These are phyloP conservation scores for Hysterium pulicare DNA, from an alignment of 2,329 filamentous ascomycete species.

Conservation along the genomic window DNA sequence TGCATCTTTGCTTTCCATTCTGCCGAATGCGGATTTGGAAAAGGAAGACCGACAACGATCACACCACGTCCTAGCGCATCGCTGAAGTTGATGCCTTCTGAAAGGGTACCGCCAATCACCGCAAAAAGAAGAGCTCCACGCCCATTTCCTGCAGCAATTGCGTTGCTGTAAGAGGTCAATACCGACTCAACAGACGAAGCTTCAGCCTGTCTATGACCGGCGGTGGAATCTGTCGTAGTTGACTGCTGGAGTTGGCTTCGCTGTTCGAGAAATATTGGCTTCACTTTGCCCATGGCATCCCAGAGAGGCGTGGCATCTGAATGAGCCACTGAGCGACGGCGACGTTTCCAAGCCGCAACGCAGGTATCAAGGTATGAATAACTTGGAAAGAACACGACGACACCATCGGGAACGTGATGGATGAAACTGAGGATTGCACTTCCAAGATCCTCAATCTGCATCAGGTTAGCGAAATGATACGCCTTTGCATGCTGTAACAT, in stretches of 20 bases:
- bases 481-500: slow-evolving; percentile 9
- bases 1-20: slow-evolving; percentile 92
- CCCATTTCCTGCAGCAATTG: slow-evolving; percentile 51
- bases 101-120: slow-evolving; percentile 91
- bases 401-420: slow-evolving; percentile 74
- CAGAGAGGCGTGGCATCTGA: slow-evolving; percentile 38
- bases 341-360: slow-evolving; percentile 40
- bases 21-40: slow-evolving; percentile 82
- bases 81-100: slow-evolving; percentile 97
- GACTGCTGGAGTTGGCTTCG: slow-evolving; percentile 42
- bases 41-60: slow-evolving; percentile 86
- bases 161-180: slow-evolving; percentile 67
- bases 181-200: slow-evolving; percentile 59
- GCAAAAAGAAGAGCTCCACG: slow-evolving; percentile 79
- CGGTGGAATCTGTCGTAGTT: slow-evolving; percentile 53
- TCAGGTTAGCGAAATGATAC: slow-evolving; percentile 4
- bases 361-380: slow-evolving; percentile 86
- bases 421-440: slow-evolving; percentile 69
- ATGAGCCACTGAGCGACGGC: slow-evolving; percentile 2
- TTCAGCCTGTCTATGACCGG: slow-evolving; percentile 44
- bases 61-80: slow-evolving; percentile 86
- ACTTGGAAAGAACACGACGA: slow-evolving; percentile 94
- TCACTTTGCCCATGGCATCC: slow-evolving; percentile 57
- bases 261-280: slow-evolving; percentile 47
- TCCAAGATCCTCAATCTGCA: slow-evolving; percentile 67